Evolutionary conservation across 345 rosid genomes (phyloP).

Genomic region (Populus deltoides): DNA sequence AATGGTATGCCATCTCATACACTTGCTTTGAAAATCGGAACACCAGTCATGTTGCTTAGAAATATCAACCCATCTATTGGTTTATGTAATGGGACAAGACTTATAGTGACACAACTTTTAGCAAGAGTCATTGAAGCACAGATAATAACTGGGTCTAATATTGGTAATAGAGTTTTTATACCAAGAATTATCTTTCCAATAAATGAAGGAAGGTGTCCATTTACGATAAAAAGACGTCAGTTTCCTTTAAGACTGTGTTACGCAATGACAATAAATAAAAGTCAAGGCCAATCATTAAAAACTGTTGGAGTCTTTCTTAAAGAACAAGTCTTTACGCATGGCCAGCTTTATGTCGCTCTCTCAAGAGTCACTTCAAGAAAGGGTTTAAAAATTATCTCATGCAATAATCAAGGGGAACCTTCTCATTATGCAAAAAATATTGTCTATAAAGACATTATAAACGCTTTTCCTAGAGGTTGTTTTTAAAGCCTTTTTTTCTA

Average conservation of each 20-base stretch:
- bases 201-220: neutral
- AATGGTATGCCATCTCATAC: neutral
- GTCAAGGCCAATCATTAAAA: constrained; percentile 8
- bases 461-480: no score
- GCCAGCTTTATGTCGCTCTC: neutral
- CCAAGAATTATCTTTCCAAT: neutral
- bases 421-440: neutral
- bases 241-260: neutral
- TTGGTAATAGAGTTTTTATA: neutral
- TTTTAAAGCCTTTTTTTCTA: no score
- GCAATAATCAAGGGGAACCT: neutral
- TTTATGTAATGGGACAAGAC: constrained; percentile 7
- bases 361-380: neutral
- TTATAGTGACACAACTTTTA: neutral
- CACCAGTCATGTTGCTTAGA: neutral
- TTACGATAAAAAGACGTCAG: neutral
- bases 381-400: neutral
- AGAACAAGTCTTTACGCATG: neutral
- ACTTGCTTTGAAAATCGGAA: constrained; percentile 2
- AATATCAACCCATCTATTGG: neutral
- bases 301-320: neutral
- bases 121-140: neutral
- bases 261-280: constrained; percentile 13
- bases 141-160: neutral
- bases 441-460: neutral